Percentiles rank a stretch among this genome's conserved stretches.
These are phyloP conservation scores for Paramecium primaurelia DNA, from an alignment of 73 alveolate species.

Conservation along the genomic window DNA sequence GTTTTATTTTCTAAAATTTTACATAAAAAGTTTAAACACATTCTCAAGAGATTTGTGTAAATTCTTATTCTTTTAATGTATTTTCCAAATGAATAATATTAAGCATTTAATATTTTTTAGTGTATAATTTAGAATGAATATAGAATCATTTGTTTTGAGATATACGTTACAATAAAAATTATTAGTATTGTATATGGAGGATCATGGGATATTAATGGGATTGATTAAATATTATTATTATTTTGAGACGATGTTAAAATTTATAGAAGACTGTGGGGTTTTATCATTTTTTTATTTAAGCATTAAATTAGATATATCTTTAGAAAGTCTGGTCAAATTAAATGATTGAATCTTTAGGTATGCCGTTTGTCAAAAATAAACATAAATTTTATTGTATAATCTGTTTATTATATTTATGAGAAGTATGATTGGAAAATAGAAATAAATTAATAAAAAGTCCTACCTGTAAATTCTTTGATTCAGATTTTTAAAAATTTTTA, in stretches of 20 bases:
- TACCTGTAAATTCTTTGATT: neutral
- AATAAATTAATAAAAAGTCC: neutral
- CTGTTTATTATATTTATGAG: neutral
- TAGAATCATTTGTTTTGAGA: neutral
- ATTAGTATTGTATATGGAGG: too few relatives aligned
- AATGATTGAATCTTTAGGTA: neutral
- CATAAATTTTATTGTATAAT: neutral
- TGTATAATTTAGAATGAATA: neutral
- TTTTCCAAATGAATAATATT: neutral
- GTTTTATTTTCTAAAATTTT: neutral
- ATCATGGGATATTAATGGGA: too few relatives aligned
- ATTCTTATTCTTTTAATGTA: neutral
- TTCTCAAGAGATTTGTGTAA: neutral
- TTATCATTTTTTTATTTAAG: neutral
- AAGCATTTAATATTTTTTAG: neutral
- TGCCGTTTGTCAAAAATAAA: neutral
- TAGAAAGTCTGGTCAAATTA: neutral
- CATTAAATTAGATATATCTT: neutral
- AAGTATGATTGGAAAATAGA: neutral
- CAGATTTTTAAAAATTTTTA: neutral
- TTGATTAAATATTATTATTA: too few relatives aligned
- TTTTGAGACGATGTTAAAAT: too few relatives aligned
- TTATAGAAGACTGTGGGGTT: neutral
- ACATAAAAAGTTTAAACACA: neutral
- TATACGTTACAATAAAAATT: too few relatives aligned